Evolutionary conservation across 768 basidiomycete genomes (phyloP), one percentile per base, ranked within the genome.

Genomic region (Daedaleopsis nitida): DNA sequence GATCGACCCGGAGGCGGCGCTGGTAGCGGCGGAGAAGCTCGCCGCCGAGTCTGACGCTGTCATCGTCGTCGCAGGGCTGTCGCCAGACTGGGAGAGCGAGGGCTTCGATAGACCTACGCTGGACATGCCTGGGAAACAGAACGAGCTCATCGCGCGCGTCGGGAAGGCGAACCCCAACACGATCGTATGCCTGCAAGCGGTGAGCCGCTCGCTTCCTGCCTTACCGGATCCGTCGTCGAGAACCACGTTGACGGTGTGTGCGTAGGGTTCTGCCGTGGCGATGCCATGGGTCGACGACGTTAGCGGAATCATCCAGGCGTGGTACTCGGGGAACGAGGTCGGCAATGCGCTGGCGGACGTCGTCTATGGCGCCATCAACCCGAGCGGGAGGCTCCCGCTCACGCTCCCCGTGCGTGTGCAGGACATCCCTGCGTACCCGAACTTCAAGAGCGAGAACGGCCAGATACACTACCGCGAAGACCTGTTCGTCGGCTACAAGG

Each of bases 51-150:
- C 76, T 17, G 87, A 89, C 70, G 79, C 79, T 44, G 88, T 85
- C 50, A 73, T 87, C 65, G 77, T 84, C 65, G 76, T 88, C 60
- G 83, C 74, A 12, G 88, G 89, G 5, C 76, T 89, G 21, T 84
- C 84, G 34, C 83, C 84, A 0, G 86, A 91, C 72, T 90, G 86
- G 85, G 88, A 91, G 74, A 85, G 83, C 62, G 89, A 91, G 72
- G 87, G 87, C 9, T 89, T 87, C 65, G 89, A 91, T 65, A 76
- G 89, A 38, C 83, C 83, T 13, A 79, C 82, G 1, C 75, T 91
- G 24, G 72, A 79, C 49, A 76, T 89, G 67, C 88, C 88, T 48
- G 83, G 84, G 5, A 69, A 75, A 14, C 83, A 85, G 64, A 81
- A 89, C 68, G 84, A 88, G 69, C 72, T 87, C 8, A 85, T 89